Base-by-base conservation (phyloP, 352 stramenopile genomes). In the Lagenidium sp. region DNA sequence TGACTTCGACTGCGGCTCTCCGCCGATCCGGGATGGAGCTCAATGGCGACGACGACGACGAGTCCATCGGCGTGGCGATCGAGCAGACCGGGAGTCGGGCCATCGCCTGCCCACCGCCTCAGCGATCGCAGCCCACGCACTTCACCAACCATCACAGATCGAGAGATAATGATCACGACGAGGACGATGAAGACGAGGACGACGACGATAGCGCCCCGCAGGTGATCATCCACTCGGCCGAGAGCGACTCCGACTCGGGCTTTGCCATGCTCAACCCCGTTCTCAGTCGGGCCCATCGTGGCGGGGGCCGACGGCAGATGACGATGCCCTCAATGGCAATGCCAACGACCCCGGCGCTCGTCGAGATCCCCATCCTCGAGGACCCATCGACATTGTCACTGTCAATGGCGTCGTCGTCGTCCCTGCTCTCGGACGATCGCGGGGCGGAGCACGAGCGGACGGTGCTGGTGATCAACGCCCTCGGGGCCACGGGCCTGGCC, bases 191-290 rank as follows among this genome's bases (percentile, higher is more conserved):
- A 39, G 61, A 68, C 6, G 45, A 41, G 8, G 57, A 59, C 12
- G 46, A 54, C 15, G 38, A 63, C 26, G 57, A 47, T 24, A 41
- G 53, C 1, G 50, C 57, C 0, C 71, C 75, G 4, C 67, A 85
- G 48, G 69, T 88, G 3, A 63, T 88, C 26, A 88, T 88, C 36
- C 75, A 88, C 42, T 85, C 75, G 18, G 66, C 67, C 13, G 75
- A 87, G 30, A 81, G 62, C 18, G 72, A 87, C 29, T 66, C 68
- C 23, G 63, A 80, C 26, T 69, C 59, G 23, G 64, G 68, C 13
- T 88, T 82, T 31, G 72, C 65, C 30, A 85, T 63, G 15, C 56
- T 85, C 3, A 88, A 88, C 23, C 75, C 75, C 1, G 57, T 88
- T 6, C 72, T 88, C 43, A 60, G 48, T 34, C 24, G 52, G 22